Evolutionary conservation across 352 stramenopile genomes (phyloP).

Genomic region (Ophiocytium majus): DNA sequence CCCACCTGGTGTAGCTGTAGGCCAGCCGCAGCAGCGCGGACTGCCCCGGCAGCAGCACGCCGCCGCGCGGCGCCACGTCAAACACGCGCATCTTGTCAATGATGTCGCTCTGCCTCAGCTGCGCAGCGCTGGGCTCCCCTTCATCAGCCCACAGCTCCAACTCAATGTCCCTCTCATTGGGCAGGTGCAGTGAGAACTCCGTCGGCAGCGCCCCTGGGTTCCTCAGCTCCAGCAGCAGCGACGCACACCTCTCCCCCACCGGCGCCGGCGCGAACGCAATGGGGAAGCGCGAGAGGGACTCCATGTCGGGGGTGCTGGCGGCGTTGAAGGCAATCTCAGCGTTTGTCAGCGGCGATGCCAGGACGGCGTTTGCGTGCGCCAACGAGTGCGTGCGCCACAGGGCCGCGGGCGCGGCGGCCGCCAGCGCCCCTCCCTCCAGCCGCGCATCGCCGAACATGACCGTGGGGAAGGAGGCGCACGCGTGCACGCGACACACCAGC

Average conservation of each 20-base stretch:
- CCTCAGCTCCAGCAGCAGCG: constrained; percentile 71
- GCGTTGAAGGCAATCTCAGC: constrained; percentile 59
- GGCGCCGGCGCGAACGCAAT: constrained; percentile 34
- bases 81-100: constrained; percentile 62
- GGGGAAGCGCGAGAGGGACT: constrained; percentile 62
- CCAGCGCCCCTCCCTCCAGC: constrained; percentile 57
- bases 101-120: constrained; percentile 59
- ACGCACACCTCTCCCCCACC: constrained; percentile 26
- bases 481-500: constrained; percentile 35
- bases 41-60: constrained; percentile 55
- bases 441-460: constrained; percentile 76
- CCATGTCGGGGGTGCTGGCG: constrained; percentile 36
- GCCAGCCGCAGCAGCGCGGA: constrained; percentile 50
- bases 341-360: constrained; percentile 62
- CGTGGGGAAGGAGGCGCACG: constrained; percentile 73
- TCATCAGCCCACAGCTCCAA: constrained; percentile 87
- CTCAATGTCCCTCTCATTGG: constrained; percentile 83
- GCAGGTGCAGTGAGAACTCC: constrained; percentile 75
- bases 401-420: constrained; percentile 27
- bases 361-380: constrained; percentile 53
- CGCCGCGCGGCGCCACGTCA: constrained; percentile 55
- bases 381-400: constrained; percentile 56
- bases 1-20: constrained; percentile 54
- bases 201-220: constrained; percentile 79
- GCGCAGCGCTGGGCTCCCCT: constrained; percentile 72